phyloP scores from a whole-genome alignment of 2,329 filamentous ascomycete species.

The Pseudocercospora cruenta region DNA sequence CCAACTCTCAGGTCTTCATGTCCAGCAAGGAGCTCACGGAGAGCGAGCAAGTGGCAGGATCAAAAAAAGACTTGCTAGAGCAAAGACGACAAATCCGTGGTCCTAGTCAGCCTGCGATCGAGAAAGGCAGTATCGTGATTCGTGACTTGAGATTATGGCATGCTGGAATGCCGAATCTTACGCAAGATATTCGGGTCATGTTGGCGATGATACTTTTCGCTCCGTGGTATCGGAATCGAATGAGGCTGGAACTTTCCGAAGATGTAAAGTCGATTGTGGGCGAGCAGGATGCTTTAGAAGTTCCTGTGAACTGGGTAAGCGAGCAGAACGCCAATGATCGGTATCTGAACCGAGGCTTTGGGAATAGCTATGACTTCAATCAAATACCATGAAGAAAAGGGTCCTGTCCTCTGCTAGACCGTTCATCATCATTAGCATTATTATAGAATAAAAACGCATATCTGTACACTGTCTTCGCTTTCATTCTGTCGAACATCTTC shows the following conservation, averaged over 20 bases:
- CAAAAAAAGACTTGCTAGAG: constrained; percentile 45
- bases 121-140: constrained; percentile 60
- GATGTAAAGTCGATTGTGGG: constrained; percentile 54
- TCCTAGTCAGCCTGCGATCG: constrained; percentile 56
- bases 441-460: not conserved
- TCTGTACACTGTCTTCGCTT: not conserved
- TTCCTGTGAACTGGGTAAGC: constrained; percentile 56
- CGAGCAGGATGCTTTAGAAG: constrained; percentile 47
- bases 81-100: constrained; percentile 44
- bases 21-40: constrained; percentile 57
- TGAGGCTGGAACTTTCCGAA: constrained; percentile 59
- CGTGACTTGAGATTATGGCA: constrained; percentile 67
- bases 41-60: constrained; percentile 59
- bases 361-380: constrained; percentile 65
- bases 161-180: constrained; percentile 64
- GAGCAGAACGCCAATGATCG: constrained; percentile 47
- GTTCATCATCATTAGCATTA: not conserved
- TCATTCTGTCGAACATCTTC: constrained; percentile 2
- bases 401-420: not conserved
- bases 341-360: constrained; percentile 62
- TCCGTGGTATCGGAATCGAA: constrained; percentile 57
- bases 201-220: constrained; percentile 54
- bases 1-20: constrained; percentile 34
- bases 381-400: constrained; percentile 40
- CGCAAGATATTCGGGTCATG: constrained; percentile 40